Percentiles rank a stretch among this genome's conserved stretches.
phyloP scores from a whole-genome alignment of 148 eudicot species.

The Pouteria glomerata region DNA sequence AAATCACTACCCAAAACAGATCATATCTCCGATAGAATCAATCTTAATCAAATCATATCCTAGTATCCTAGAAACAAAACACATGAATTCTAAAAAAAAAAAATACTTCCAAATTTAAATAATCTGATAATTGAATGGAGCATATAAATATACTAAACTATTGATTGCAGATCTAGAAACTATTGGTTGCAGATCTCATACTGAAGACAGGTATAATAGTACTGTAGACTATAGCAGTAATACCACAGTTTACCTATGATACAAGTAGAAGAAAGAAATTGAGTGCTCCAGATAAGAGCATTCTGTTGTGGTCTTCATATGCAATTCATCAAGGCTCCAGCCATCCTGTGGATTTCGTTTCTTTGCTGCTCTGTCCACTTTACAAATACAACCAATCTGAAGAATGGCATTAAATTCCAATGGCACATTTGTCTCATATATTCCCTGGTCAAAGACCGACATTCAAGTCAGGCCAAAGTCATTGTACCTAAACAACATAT shows the following conservation, averaged over 20 bases:
- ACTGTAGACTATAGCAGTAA: not conserved
- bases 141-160: not conserved
- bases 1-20: no score
- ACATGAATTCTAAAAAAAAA: not conserved
- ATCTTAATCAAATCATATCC: no score
- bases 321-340: conserved; percentile 80
- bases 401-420: conserved; percentile 70
- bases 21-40: no score
- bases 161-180: not conserved
- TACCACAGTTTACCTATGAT: conserved; percentile 59
- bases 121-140: not conserved
- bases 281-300: conserved; percentile 76
- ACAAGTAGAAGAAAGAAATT: conserved; percentile 79
- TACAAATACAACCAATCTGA: conserved; percentile 93
- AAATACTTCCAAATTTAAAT: not conserved
- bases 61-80: no score
- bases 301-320: conserved; percentile 91
- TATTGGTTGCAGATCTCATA: not conserved
- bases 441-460: conserved; percentile 54
- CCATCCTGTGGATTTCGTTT: conserved; percentile 67
- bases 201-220: not conserved
- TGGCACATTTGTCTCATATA: conserved; percentile 86
- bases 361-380: conserved; percentile 69
- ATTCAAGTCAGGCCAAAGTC: not conserved
- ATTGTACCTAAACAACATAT: not conserved